phyloP scores from a whole-genome alignment of 140 eudicot species.

The Bidens hawaiensis region DNA sequence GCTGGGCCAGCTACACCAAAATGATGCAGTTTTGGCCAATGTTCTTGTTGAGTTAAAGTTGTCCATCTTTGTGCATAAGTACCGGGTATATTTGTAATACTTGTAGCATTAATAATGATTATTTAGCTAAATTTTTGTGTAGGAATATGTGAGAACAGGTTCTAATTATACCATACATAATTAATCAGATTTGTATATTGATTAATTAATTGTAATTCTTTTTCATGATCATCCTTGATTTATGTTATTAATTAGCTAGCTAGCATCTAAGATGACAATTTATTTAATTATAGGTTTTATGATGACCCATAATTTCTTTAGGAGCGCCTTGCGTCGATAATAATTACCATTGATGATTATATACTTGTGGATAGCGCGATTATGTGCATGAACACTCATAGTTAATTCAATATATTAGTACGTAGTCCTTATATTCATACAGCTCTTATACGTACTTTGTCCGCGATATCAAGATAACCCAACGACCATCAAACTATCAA shows the following conservation, averaged over 20 bases:
- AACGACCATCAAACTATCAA: too few species aligned
- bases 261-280: slow-evolving; percentile 6
- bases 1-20: slow-evolving; percentile 51
- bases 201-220: neutral
- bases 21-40: slow-evolving; percentile 57
- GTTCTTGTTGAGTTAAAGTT: slow-evolving; percentile 25
- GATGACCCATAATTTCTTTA: neutral
- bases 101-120: slow-evolving; percentile 35
- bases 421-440: too few species aligned
- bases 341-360: neutral
- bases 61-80: slow-evolving; percentile 35
- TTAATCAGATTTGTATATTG: neutral
- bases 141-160: slow-evolving; percentile 33
- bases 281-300: neutral
- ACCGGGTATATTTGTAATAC: slow-evolving; percentile 26
- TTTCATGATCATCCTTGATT: slow-evolving; percentile 1
- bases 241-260: neutral
- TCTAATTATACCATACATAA: slow-evolving; percentile 16
- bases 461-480: too few species aligned
- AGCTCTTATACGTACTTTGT: too few species aligned
- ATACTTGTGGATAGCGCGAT: neutral
- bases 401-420: neutral
- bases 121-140: slow-evolving; percentile 33
- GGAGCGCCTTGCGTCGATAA: neutral
- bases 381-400: neutral